Percentiles rank a stretch among this genome's conserved stretches.
phyloP scores from a whole-genome alignment of 2,329 filamentous ascomycete genomes.

The Kalmusia sp. region DNA sequence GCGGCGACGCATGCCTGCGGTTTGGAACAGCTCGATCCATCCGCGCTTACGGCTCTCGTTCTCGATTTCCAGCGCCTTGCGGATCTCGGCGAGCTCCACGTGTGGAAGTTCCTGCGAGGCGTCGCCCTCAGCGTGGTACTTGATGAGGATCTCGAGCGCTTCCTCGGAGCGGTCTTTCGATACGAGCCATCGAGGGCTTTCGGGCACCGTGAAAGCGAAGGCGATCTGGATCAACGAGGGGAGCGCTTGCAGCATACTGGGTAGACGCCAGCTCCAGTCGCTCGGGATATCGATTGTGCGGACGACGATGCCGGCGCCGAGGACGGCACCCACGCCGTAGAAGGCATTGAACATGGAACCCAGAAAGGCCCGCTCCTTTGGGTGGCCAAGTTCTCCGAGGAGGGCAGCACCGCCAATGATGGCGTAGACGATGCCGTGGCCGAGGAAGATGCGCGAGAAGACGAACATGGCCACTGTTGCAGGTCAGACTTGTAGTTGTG shows the following conservation, averaged over 20 bases:
- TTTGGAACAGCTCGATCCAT: constrained; percentile 68
- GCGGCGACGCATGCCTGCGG: constrained; percentile 69
- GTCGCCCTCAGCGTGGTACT: constrained; percentile 70
- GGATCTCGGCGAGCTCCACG: constrained; percentile 72
- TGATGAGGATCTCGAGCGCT: constrained; percentile 66
- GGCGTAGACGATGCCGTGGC: constrained; percentile 71
- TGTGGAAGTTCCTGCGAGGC: constrained; percentile 63
- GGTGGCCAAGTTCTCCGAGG: constrained; percentile 71
- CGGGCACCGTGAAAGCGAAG: constrained; percentile 69
- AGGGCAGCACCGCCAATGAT: constrained; percentile 70
- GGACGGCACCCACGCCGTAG: constrained; percentile 65
- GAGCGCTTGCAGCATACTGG: constrained; percentile 68
- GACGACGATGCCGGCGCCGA: constrained; percentile 69
- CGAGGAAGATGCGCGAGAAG: constrained; percentile 67
- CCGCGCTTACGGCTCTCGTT: constrained; percentile 57
- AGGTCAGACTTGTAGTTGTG: not conserved
- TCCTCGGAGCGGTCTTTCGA: constrained; percentile 69
- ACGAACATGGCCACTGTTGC: constrained; percentile 59
- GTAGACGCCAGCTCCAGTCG: constrained; percentile 73
- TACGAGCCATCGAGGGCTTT: constrained; percentile 71
- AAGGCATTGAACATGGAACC: constrained; percentile 74
- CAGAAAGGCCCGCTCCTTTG: constrained; percentile 70
- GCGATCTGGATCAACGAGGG: constrained; percentile 68
- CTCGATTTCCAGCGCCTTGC: constrained; percentile 67
- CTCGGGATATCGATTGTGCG: constrained; percentile 64